Evolutionary conservation across 352 stramenopile species (phyloP).

Genomic region (Thraustotheca clavata): DNA sequence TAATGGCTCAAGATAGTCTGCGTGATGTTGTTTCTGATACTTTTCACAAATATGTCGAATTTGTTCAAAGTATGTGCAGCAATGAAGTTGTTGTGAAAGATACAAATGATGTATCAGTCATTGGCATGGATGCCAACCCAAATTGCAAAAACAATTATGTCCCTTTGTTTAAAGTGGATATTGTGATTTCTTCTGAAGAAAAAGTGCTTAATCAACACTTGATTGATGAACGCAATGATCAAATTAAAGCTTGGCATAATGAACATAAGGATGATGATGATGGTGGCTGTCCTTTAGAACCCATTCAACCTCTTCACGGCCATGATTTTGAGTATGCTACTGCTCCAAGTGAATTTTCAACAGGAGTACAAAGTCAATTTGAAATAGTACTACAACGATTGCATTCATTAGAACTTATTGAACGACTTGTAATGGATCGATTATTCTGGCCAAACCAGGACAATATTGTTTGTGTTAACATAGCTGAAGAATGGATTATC

Average conservation of each 20-base stretch:
- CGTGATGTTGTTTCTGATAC: constrained; percentile 52
- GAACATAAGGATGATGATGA: constrained; percentile 42
- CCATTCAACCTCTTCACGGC: constrained; percentile 33
- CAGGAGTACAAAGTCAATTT: constrained; percentile 64
- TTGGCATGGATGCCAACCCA: not conserved
- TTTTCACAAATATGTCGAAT: constrained; percentile 51
- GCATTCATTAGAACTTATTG: constrained; percentile 83
- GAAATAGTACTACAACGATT: constrained; percentile 70
- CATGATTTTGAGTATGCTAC: constrained; percentile 78
- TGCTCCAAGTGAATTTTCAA: constrained; percentile 49
- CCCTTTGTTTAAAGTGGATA: constrained; percentile 48
- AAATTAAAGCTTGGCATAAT: constrained; percentile 60
- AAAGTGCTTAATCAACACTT: constrained; percentile 45
- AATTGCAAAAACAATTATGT: not conserved
- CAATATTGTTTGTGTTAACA: constrained; percentile 77
- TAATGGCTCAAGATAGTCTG: constrained; percentile 72
- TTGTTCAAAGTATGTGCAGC: constrained; percentile 55
- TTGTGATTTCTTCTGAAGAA: constrained; percentile 51
- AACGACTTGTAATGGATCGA: constrained; percentile 90
- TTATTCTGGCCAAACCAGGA: constrained; percentile 94
- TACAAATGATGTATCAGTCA: constrained; percentile 9
- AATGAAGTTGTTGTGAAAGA: constrained; percentile 9
- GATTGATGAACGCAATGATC: constrained; percentile 37
- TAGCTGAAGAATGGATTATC: constrained; percentile 48
- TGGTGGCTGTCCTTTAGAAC: constrained; percentile 46